phyloP scores from a whole-genome alignment of 345 rosid genomes.

The Populus deltoides region DNA sequence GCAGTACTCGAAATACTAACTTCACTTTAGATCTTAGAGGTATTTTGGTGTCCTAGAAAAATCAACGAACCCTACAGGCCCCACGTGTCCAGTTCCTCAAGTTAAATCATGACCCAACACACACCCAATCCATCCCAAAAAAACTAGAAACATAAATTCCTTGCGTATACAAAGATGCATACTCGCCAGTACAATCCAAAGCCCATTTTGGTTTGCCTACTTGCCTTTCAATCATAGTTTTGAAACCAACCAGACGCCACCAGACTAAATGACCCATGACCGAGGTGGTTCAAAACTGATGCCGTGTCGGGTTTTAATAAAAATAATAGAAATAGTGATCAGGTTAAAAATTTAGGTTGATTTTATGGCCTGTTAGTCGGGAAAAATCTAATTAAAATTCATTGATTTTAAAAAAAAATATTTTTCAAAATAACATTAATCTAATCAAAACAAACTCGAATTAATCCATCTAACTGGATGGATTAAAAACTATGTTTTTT shows the following conservation, averaged over 20 bases:
- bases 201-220: neutral
- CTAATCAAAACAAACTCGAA: rapidly evolving
- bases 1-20: neutral
- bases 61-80: neutral
- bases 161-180: neutral
- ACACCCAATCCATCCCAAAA: neutral
- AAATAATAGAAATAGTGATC: too few relatives aligned
- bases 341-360: too few relatives aligned
- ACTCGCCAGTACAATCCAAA: neutral
- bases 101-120: neutral
- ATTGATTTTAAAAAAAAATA: too few relatives aligned
- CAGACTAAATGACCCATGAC: too few relatives aligned
- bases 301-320: too few relatives aligned
- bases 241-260: too few relatives aligned
- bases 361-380: too few relatives aligned
- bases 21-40: neutral
- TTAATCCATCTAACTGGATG: too few relatives aligned
- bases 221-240: too few relatives aligned
- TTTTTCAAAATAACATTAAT: too few relatives aligned
- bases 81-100: conserved; percentile 16
- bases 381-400: rapidly evolving
- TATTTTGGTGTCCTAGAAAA: neutral
- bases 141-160: conserved; percentile 5
- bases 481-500: too few relatives aligned
- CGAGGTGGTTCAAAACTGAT: rapidly evolving